Conservation (phyloP, 768 basidiomycete species). For the Lactarius evosmus region DNA sequence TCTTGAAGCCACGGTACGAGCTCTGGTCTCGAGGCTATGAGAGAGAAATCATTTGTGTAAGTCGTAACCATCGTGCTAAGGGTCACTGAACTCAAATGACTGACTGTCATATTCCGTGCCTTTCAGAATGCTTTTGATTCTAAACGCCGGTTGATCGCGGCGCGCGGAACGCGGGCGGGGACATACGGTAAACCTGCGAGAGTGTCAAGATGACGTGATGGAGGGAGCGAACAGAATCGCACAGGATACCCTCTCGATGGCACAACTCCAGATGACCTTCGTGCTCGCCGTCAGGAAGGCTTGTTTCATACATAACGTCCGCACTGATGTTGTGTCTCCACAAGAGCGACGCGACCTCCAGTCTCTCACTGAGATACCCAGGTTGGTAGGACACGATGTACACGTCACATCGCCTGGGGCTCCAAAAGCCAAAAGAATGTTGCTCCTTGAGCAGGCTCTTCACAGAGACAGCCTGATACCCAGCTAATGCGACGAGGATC, state of each 20-base stretch:
- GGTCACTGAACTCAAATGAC: constrained; percentile 26
- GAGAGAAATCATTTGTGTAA: constrained; percentile 9
- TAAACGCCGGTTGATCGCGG: constrained; percentile 67
- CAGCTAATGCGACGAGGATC: constrained; percentile 64
- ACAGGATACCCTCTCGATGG: constrained; percentile 82
- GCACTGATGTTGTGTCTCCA: constrained; percentile 84
- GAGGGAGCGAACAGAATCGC: constrained; percentile 28
- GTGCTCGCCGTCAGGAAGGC: constrained; percentile 56
- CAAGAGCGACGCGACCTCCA: constrained; percentile 71
- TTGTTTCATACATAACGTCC: constrained; percentile 84
- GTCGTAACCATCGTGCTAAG: neutral
- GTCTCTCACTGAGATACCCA: constrained; percentile 70
- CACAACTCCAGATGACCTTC: constrained; percentile 68
- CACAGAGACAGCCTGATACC: constrained; percentile 63
- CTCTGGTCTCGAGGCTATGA: constrained; percentile 58
- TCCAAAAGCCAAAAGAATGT: constrained; percentile 84
- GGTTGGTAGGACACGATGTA: constrained; percentile 77
- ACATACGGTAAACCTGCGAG: constrained; percentile 49
- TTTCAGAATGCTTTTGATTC: constrained; percentile 77
- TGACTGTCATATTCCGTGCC: constrained; percentile 72
- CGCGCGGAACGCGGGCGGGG: constrained; percentile 53
- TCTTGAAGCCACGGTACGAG: constrained; percentile 72
- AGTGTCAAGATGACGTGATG: neutral
- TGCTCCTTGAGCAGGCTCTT: constrained; percentile 72
- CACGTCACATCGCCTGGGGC: constrained; percentile 84